Conservation (phyloP, 345 rosid species). For the Passiflora organensis region DNA sequence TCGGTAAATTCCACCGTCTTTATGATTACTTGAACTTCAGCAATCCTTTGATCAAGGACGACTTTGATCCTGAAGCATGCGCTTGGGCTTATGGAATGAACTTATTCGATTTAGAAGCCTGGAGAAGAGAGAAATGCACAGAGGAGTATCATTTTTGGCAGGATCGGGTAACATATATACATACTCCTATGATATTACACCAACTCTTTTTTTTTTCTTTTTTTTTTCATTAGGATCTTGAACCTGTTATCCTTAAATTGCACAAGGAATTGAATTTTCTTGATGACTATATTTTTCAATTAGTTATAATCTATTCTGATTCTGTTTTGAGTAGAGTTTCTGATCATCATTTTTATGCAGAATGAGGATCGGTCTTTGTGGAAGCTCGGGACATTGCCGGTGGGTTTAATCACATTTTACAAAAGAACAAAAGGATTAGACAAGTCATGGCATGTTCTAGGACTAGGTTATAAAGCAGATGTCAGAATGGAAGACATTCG, state of each 20-base stretch:
- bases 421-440: constrained; percentile 1
- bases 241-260: too few species aligned
- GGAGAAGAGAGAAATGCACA: constrained; percentile 8
- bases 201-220: too few species aligned
- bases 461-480: constrained; percentile 7
- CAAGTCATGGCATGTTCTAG: constrained; percentile 15
- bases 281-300: too few species aligned
- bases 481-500: constrained; percentile 1
- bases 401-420: constrained; percentile 14
- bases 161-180: constrained; percentile 9
- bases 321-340: not conserved
- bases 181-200: too few species aligned
- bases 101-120: constrained; percentile 7
- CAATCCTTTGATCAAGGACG: constrained; percentile 1
- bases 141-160: constrained; percentile 11
- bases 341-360: not conserved
- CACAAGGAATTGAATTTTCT: too few species aligned
- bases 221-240: too few species aligned
- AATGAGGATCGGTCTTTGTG: constrained; percentile 7
- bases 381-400: constrained; percentile 10
- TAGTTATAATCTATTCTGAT: too few species aligned
- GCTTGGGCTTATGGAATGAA: constrained; percentile 19
- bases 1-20: constrained; percentile 6
- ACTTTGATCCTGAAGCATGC: constrained; percentile 10
- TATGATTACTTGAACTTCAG: constrained; percentile 5